Conservation (phyloP, 2,329 filamentous ascomycete genomes). For the Penicillium concentricum region DNA sequence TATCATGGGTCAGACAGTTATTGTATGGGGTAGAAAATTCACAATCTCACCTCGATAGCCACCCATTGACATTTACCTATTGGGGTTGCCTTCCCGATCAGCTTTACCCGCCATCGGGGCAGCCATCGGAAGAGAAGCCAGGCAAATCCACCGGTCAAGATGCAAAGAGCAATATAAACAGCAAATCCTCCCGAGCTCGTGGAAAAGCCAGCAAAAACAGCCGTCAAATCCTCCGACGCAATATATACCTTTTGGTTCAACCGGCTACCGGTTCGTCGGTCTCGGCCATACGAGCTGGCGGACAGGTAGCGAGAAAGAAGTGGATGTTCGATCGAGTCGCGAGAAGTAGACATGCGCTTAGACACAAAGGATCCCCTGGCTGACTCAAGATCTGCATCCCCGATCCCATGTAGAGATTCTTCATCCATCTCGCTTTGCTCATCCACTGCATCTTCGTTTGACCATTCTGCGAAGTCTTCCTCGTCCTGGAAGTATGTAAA, state of each 20-base stretch:
- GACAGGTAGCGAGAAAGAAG: constrained; percentile 73
- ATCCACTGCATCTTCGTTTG: constrained; percentile 50
- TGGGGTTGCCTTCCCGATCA: constrained; percentile 68
- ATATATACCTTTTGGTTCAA: constrained; percentile 91
- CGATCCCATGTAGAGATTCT: constrained; percentile 40
- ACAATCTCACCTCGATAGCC: constrained; percentile 69
- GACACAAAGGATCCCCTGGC: constrained; percentile 32
- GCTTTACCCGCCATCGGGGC: constrained; percentile 76
- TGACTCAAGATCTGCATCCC: constrained; percentile 38
- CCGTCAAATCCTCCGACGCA: constrained; percentile 86
- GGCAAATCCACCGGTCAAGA: constrained; percentile 70
- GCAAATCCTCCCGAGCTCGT: constrained; percentile 70
- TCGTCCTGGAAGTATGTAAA: constrained; percentile 83
- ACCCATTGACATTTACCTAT: constrained; percentile 83
- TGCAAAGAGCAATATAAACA: constrained; percentile 68
- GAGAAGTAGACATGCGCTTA: constrained; percentile 38
- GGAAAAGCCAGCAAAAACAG: constrained; percentile 86
- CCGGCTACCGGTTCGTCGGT: constrained; percentile 59
- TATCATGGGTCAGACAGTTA: constrained; percentile 38
- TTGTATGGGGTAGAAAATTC: not conserved
- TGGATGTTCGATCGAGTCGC: constrained; percentile 53
- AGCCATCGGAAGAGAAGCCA: constrained; percentile 89
- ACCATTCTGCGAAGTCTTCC: constrained; percentile 57
- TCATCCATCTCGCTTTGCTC: constrained; percentile 46
- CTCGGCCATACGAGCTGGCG: constrained; percentile 65